Evolutionary conservation across 73 alveolate species (phyloP), one percentile per base, ranked within the genome.

Genomic region (Paramecium primaurelia): DNA sequence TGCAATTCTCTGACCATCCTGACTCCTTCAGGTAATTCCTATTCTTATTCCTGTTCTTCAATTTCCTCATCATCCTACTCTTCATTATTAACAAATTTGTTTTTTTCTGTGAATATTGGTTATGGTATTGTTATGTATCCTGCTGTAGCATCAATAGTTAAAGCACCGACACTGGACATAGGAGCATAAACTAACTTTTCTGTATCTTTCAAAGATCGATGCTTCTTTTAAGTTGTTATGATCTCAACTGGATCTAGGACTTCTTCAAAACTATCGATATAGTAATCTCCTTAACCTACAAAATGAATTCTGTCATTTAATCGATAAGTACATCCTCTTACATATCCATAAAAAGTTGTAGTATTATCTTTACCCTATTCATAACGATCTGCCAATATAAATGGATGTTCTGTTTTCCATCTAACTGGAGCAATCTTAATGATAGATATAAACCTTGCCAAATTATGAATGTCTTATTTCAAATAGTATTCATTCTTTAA

Each of bases 151-250:
- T 98, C 99, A 92, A 96, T 95, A 92, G 97, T 96, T 75, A 98
- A 92, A 80, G 98, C 96, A 71, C 99, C 99, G 25, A 98, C 90
- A 93, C 96, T 96, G 8, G 98, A 94, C 95, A 97, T 96, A 1
- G 99, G 99, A 9, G 99, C 99, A 94, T 98, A 97, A 71, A 98
- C 88, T 60, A 93, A 93, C 93, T 95, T 97, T 84, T 98, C 99
- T 73, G 96, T 97, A 71, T 96, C 95, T 84, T 98, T 98, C 86
- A 98, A 92, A 22, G 99, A 93, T 95, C 99, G 93, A 93, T 97
- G 96, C 92, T 95, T 96, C 92, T 96, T 97, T 51, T 95, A 96
- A 75, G 96, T 94, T 86, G 95, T 94, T 30, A 49, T 64, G 10
- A 80, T 97, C 7, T 92, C 93, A 26, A 92, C 89, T 8, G 96